Evolutionary conservation across 306 rosid species (phyloP), one percentile per base, ranked within the genome.

Genomic region (Biancaea sappan): DNA sequence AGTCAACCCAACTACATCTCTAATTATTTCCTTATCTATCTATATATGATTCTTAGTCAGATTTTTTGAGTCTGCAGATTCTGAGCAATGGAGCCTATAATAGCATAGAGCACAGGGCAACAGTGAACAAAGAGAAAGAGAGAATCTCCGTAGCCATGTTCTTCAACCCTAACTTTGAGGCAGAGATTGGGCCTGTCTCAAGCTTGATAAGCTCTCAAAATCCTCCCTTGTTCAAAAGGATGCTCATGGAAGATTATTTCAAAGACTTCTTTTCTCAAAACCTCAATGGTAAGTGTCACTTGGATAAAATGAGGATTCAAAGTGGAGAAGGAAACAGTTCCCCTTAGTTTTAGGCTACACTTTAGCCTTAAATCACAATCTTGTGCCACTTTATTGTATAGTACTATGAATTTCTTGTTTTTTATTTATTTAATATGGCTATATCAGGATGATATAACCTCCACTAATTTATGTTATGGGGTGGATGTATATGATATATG

Each of bases 91-190:
- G 97, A 22, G 48, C 81, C 7, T 93, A 91, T 71, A 80, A 2
- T 1, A 93, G 98, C 86, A 75, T 89, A 35, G 97, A 89, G 83
- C 97, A 93, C 34, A 87, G 88, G 31, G 98, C 66, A 50, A 50
- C 76, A 16, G 93, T 89, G 76, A 91, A 93, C 54, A 74, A 79
- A 63, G 88, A 78, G 54, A 91, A 79, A 26, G 92, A 84, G 66
- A 87, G 98, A 63, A 79, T 91, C 22, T 91, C 98, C 0, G 40
- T 86, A 1, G 96, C 91, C 5, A 77, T 84, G 83, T 91, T 93
- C 79, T 83, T 87, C 80, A 82, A 73, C 65, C 90, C 93, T 1
- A 93, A 85, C 69, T 73, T 81, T 46, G 92, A 85, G 77, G 90
- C 86, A 3, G 89, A 87, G 66, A 78, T 91, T 66, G 92, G 88